Evolutionary conservation across 1,284 basidiomycete species (phyloP).

Genomic region (Ustilago shanxiensis): DNA sequence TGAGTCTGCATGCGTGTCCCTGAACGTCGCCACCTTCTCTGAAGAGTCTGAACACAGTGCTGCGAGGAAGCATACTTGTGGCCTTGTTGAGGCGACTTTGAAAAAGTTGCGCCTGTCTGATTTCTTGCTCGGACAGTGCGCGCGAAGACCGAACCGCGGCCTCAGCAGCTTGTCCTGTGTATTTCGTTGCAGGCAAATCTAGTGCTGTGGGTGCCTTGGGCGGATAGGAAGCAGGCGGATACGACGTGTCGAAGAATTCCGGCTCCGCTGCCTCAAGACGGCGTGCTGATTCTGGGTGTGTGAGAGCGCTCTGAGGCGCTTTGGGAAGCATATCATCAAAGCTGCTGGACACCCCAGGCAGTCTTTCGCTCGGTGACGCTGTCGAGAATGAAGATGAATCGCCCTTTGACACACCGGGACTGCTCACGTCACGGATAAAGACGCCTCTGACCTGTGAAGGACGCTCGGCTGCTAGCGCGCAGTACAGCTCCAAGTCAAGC

Average conservation of each 20-base stretch:
- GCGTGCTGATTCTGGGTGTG: conserved; percentile 20
- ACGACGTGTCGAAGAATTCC: conserved; percentile 40
- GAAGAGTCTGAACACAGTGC: conserved; percentile 51
- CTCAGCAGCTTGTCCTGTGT: conserved; percentile 16
- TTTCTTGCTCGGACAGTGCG: conserved; percentile 39
- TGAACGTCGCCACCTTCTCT: conserved; percentile 45
- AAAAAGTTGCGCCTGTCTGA: conserved; percentile 41
- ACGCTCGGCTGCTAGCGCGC: conserved; percentile 59
- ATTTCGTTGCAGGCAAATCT: conserved; percentile 22
- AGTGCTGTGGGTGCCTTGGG: conserved; percentile 24
- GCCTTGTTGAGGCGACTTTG: conserved; percentile 44
- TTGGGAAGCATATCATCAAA: conserved; percentile 16
- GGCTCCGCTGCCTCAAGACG: conserved; percentile 11
- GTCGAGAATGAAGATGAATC: conserved; percentile 15
- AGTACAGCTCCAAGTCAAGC: conserved; percentile 66
- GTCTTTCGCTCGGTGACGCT: not conserved
- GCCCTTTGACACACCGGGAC: not conserved
- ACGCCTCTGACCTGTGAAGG: conserved; percentile 58
- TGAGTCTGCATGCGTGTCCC: conserved; percentile 36
- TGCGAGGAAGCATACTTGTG: conserved; percentile 44
- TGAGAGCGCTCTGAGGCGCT: conserved; percentile 27
- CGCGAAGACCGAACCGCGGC: conserved; percentile 3
- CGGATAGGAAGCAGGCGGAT: conserved; percentile 41
- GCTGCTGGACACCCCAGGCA: not conserved
- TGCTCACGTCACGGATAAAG: conserved; percentile 65